Conservation (phyloP, 352 stramenopile species). For the Phytophthora sojae region DNA sequence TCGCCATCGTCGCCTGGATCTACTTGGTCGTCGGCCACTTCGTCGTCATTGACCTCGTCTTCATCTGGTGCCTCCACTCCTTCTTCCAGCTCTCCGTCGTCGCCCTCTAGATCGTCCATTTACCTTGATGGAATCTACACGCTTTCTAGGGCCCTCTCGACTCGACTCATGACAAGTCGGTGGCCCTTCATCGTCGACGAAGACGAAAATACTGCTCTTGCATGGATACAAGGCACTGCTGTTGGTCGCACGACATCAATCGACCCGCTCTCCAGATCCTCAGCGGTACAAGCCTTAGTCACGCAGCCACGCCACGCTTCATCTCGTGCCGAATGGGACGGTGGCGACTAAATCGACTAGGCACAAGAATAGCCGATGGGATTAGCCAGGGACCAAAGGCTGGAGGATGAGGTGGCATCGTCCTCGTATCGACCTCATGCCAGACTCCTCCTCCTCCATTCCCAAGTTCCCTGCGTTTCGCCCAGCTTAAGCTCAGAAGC, state of each 20-base stretch:
- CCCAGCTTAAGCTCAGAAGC: background rate
- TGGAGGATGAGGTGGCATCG: conserved; percentile 12
- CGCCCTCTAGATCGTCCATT: conserved; percentile 11
- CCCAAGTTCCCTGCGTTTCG: background rate
- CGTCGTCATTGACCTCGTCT: conserved; percentile 3
- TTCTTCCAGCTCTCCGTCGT: conserved; percentile 9
- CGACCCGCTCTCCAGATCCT: background rate
- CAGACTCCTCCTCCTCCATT: background rate
- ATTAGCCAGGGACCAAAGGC: background rate
- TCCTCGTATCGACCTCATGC: conserved; percentile 9
- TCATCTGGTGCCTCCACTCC: conserved; percentile 8
- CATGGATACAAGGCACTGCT: background rate
- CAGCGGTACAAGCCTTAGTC: background rate
- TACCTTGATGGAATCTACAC: background rate
- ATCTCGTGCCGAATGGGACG: conserved; percentile 20
- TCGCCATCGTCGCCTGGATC: conserved; percentile 5
- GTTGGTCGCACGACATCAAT: background rate
- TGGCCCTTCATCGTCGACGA: background rate
- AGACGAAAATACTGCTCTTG: background rate
- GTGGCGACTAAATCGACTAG: conserved; percentile 14
- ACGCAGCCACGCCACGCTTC: conserved; percentile 13
- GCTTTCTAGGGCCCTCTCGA: background rate
- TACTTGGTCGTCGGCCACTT: background rate
- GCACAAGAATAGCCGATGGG: conserved; percentile 17
- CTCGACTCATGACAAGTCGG: background rate